Percentiles rank a stretch among this genome's conserved stretches.
phyloP scores from a whole-genome alignment of 2,329 filamentous ascomycete genomes.

The Claviceps arundinis region DNA sequence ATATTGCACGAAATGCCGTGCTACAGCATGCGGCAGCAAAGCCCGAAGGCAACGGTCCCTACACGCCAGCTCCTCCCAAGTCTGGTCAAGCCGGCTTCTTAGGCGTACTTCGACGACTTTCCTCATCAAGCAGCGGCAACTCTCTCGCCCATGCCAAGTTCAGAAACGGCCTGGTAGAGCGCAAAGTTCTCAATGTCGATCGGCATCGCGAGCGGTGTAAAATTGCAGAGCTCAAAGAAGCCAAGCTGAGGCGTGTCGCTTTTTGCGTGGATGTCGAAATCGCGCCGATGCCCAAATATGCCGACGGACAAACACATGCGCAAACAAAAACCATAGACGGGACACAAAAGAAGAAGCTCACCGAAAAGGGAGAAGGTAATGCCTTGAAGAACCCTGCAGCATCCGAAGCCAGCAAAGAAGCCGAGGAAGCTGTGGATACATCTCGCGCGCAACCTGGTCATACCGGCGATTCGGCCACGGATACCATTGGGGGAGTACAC shows the following conservation, averaged over 20 bases:
- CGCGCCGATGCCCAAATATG: slow-evolving; percentile 70
- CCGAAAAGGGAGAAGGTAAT: slow-evolving; percentile 61
- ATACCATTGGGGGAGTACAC: slow-evolving; percentile 9
- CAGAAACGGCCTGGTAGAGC: slow-evolving; percentile 59
- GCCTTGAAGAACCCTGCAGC: slow-evolving; percentile 55
- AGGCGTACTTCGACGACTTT: slow-evolving; percentile 69
- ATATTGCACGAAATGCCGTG: slow-evolving; percentile 43
- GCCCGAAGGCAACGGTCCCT: slow-evolving; percentile 48
- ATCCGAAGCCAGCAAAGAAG: slow-evolving; percentile 36
- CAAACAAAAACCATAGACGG: slow-evolving; percentile 29
- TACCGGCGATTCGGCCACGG: neutral
- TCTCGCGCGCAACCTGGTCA: neutral
- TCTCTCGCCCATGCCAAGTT: slow-evolving; percentile 15
- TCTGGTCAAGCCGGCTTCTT: slow-evolving; percentile 58
- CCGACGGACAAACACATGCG: slow-evolving; percentile 39
- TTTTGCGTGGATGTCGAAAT: slow-evolving; percentile 98
- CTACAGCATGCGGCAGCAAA: slow-evolving; percentile 41
- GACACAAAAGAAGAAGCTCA: slow-evolving; percentile 45
- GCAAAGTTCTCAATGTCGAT: slow-evolving; percentile 76
- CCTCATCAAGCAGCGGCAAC: slow-evolving; percentile 44
- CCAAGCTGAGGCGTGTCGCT: slow-evolving; percentile 74
- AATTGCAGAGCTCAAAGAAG: slow-evolving; percentile 64
- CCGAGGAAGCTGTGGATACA: slow-evolving; percentile 11
- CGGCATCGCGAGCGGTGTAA: slow-evolving; percentile 64
- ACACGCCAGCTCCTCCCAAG: slow-evolving; percentile 63